Evolutionary conservation across 768 basidiomycete species (phyloP), one percentile per base, ranked within the genome.

Genomic region (Lepiota brunneoincarnata): DNA sequence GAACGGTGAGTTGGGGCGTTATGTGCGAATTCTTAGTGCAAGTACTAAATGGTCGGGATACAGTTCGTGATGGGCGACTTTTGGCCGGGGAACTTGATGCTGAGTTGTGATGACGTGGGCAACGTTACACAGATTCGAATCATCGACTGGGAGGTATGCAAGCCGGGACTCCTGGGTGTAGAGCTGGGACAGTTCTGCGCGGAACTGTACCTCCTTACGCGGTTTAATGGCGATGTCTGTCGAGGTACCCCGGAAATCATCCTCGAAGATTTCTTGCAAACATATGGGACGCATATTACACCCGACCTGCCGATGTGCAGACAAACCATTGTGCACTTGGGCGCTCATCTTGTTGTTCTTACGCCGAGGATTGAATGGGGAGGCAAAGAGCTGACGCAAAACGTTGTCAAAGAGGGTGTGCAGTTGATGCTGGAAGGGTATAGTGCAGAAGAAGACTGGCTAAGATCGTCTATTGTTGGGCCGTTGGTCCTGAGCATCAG

Each of bases 11-110:
- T 61, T 36, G 36, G 17, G 3, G 54, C 5, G 31, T 24, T 9
- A 41, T 42, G 2, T 6, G 11, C 18, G 26, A 28, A 14, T 24
- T 37, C 26, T 6, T 24, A 21, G 23, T 17, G 47, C 11, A 42
- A 35, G 3, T 18, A 11, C 24, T 17, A 35, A 34, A 18, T 20
- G 42, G 43, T 11, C 17, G 17, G n/a, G 1, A 28, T 24, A 38
- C 42, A 75, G 77, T 70, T 78, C 44, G 74, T 76, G n/a, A 82
- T 82, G 80, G 87, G 87, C 0, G 87, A 89, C 64, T 83, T 88
- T 59, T 89, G 87, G 86, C 79, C 87, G 1, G 87, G 86, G 0
- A 88, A 89, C 60, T 58, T 88, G 42, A 69, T 86, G 56, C 59
- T 86, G n/a, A 64, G 59, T 10, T 62, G 75, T 10, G 66, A 66